These are phyloP conservation scores for Oenanthe sinensis DNA, from an alignment of 129 eudicot species.

Conservation along the genomic window DNA sequence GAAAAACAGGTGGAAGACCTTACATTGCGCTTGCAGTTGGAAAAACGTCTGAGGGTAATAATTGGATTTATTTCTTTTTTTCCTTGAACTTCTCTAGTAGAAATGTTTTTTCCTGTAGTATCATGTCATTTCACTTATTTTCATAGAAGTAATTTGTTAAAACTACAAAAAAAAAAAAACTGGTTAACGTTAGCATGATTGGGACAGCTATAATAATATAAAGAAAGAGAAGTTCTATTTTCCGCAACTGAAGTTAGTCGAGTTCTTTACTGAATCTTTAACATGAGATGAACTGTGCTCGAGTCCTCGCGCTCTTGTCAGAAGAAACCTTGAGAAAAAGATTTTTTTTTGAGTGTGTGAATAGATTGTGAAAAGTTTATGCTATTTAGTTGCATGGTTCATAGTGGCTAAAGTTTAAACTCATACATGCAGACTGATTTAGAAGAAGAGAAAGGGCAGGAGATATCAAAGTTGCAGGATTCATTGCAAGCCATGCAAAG, in stretches of 20 bases:
- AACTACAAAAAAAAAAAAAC: not conserved
- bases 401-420: not conserved
- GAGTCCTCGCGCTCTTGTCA: not conserved
- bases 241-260: not conserved
- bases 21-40: conserved; percentile 64
- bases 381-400: not conserved
- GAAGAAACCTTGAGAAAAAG: not conserved
- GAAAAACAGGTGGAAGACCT: conserved; percentile 91
- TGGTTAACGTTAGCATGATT: not conserved
- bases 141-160: not conserved
- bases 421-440: conserved; percentile 53
- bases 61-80: not conserved
- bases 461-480: conserved; percentile 60
- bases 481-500: conserved; percentile 59
- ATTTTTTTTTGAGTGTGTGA: not conserved
- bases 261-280: not conserved
- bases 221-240: not conserved
- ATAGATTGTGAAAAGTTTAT: not conserved
- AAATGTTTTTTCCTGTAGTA: not conserved
- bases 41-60: conserved; percentile 74
- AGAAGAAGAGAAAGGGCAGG: conserved; percentile 75
- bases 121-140: not conserved
- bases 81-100: not conserved
- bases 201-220: not conserved
- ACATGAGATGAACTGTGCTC: conserved; percentile 1